Conservation (phyloP, 2,329 filamentous ascomycete species). For the Ophiosphaerella herpotricha region DNA sequence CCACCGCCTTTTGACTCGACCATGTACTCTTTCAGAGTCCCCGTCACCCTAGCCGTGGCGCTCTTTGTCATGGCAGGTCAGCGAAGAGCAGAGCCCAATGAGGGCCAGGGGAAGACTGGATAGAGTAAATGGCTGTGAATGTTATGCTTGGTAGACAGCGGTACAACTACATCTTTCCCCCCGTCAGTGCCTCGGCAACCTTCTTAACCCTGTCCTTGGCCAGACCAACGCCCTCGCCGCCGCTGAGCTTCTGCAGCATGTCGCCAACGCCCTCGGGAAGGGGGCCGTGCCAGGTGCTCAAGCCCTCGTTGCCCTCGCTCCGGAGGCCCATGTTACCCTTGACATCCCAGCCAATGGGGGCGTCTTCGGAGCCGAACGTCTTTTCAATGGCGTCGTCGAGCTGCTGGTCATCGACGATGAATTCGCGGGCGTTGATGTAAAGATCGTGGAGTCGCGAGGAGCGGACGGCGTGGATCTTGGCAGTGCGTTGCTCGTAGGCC, state of each 20-base stretch:
- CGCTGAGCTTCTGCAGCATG: slow-evolving; percentile 41
- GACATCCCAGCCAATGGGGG: slow-evolving; percentile 47
- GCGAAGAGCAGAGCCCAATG: neutral
- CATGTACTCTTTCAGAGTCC: neutral
- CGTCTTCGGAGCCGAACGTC: slow-evolving; percentile 69
- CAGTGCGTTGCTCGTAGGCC: slow-evolving; percentile 49
- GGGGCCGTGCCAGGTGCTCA: slow-evolving; percentile 39
- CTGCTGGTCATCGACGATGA: slow-evolving; percentile 82
- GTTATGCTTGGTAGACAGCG: too few species aligned
- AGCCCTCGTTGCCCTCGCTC: slow-evolving; percentile 25
- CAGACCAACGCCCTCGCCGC: slow-evolving; percentile 46
- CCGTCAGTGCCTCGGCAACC: slow-evolving; percentile 70
- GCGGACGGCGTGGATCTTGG: slow-evolving; percentile 62
- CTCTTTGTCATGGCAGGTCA: too few species aligned
- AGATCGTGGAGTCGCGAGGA: slow-evolving; percentile 79
- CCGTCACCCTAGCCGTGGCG: neutral
- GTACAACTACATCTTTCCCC: slow-evolving; percentile 58
- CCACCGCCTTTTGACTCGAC: too few species aligned
- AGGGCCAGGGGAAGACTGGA: neutral
- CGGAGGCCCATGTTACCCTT: slow-evolving; percentile 25
- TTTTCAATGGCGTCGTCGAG: slow-evolving; percentile 74
- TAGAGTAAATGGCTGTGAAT: too few species aligned
- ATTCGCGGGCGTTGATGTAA: slow-evolving; percentile 84
- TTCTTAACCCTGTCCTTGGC: slow-evolving; percentile 64
- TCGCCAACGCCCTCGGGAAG: slow-evolving; percentile 40